Conservation (phyloP, 192 early-diverging fungal genomes). For the Entophlyctis luteolus region DNA sequence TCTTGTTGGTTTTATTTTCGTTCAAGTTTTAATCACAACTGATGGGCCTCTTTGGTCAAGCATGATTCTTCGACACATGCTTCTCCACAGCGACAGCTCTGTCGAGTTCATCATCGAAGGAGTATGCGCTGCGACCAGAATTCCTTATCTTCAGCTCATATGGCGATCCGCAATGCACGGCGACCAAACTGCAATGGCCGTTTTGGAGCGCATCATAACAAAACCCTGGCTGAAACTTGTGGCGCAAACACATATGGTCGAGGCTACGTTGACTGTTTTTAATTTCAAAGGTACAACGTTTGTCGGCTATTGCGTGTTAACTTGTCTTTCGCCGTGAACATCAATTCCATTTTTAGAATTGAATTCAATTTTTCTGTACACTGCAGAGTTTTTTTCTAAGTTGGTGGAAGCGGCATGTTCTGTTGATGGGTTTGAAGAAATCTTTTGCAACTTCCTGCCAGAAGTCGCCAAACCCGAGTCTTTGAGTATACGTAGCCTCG, state of each 20-base stretch:
- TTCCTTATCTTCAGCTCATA: conserved; percentile 6
- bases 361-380: background rate
- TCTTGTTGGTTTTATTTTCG: background rate
- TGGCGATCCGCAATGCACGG: background rate
- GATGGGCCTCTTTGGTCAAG: background rate
- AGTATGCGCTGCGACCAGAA: background rate
- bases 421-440: background rate
- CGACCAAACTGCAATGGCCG: background rate
- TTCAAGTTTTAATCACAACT: background rate
- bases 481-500: background rate
- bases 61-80: background rate
- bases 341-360: background rate
- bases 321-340: background rate
- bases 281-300: background rate
- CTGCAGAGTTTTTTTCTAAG: background rate
- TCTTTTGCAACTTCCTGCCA: background rate
- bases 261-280: background rate
- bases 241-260: background rate
- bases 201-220: conserved; percentile 6
- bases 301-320: background rate
- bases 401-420: background rate
- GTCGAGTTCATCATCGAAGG: conserved; percentile 2
- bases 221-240: background rate
- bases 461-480: background rate
- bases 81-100: background rate